Evolutionary conservation across 305 asterid genomes (phyloP).

Genomic region (Plantago coronopus): DNA sequence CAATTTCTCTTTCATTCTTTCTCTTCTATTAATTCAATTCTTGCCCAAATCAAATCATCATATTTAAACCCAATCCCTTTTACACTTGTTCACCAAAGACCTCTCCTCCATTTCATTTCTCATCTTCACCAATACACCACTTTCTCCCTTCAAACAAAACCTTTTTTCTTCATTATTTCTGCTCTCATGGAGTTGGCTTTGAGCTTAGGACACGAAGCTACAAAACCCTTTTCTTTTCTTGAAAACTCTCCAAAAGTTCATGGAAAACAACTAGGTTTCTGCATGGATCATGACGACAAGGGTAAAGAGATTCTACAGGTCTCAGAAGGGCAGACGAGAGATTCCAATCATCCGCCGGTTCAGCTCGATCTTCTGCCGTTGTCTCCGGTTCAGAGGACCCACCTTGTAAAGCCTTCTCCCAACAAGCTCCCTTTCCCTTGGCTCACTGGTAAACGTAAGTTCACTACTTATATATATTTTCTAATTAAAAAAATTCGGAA

Average conservation of each 20-base stretch:
- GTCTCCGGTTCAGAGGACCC: constrained; percentile 45
- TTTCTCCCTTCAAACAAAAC: neutral
- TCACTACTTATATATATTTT: no score
- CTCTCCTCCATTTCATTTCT: neutral
- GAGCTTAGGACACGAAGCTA: constrained; percentile 61
- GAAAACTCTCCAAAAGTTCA: constrained; percentile 37
- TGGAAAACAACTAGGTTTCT: constrained; percentile 52
- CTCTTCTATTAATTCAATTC: no score
- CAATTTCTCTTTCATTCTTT: neutral
- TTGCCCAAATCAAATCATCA: neutral
- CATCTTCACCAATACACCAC: neutral
- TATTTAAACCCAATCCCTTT: no score
- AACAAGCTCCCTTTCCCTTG: constrained; percentile 50
- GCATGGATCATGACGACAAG: constrained; percentile 54
- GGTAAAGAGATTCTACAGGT: neutral
- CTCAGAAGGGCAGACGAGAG: constrained; percentile 17
- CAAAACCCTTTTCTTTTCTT: constrained; percentile 45
- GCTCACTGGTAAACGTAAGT: constrained; percentile 53
- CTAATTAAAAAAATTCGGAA: no score
- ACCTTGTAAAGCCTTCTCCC: constrained; percentile 18
- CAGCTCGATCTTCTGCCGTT: constrained; percentile 79
- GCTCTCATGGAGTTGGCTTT: constrained; percentile 64
- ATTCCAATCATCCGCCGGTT: constrained; percentile 46
- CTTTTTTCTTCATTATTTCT: neutral
- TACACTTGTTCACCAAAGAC: no score